Evolutionary conservation across 495 filamentous ascomycete species (phyloP), one percentile per base, ranked within the genome.

Genomic region (Aspergillus saccharolyticus): DNA sequence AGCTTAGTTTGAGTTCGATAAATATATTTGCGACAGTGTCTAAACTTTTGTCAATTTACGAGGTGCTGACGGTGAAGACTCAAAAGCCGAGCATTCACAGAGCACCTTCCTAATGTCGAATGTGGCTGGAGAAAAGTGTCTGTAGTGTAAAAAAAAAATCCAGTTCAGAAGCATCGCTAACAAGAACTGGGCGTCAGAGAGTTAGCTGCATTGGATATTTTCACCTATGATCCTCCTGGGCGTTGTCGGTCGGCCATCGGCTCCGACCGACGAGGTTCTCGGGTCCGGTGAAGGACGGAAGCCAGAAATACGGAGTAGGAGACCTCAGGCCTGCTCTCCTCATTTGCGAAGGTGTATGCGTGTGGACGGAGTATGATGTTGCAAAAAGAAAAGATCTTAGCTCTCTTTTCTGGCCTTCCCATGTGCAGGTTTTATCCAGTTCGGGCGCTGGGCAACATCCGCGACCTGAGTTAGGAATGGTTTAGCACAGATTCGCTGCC

Each of bases 241-340:
- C 19, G 19, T 49, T 16, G 20, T 49, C 46, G 46, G 46, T 49
- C 46, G 46, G 20, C 20, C 46, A 49, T 49, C 46, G 46, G 46
- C 19, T 25, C 46, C 46, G 46, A 49, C 46, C 15, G 20, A n/a
- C 33, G 33, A 39, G 2, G 33, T 9, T 12, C 12, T 49, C 20
- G 46, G 24, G 44, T 18, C 44, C 44, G 17, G 44, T 22, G 44
- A 15, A 46, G 44, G 33, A 15, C 4, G 25, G 12, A 2, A 15
- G 2, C 33, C 7, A 12, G 10, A 39, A 12, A 39, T 9, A 39
- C 33, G 14, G 33, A 39, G 33, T 12, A n/a, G n/a, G n/a, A n/a
- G n/a, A n/a, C n/a, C n/a, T n/a, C n/a, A n/a, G n/a, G n/a, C n/a
- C 10, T 39, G 33, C 33, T 15, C 33, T 12, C 33, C 10, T 39